A percentile compares a stretch with the other conserved stretches of the same genome.
phyloP scores from a whole-genome alignment of 2,329 filamentous ascomycete genomes.

The Verticillium dahliae region DNA sequence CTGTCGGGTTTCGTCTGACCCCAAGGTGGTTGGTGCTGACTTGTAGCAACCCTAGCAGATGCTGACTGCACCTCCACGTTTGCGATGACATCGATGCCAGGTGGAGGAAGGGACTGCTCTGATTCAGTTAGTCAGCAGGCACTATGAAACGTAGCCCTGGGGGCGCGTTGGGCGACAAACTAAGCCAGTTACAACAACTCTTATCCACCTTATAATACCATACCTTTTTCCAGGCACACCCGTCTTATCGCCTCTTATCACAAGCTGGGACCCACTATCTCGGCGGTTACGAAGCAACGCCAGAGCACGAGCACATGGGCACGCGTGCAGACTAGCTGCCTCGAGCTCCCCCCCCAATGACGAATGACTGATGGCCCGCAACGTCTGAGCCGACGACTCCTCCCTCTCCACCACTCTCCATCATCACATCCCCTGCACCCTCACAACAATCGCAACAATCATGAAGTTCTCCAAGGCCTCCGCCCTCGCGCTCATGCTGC shows the following conservation, averaged over 20 bases:
- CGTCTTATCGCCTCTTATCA: background rate
- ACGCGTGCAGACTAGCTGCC: background rate
- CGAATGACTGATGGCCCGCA: background rate
- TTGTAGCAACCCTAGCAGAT: background rate
- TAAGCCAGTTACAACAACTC: background rate
- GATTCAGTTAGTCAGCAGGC: too few species aligned
- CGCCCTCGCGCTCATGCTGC: conserved; percentile 47
- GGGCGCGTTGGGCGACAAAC: too few species aligned
- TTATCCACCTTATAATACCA: too few species aligned
- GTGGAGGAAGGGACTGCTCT: too few species aligned
- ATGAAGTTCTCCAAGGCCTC: conserved; percentile 51
- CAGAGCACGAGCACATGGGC: background rate
- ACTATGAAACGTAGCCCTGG: too few species aligned
- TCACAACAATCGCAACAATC: conserved; percentile 2
- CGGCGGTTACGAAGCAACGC: background rate
- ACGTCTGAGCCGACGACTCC: background rate
- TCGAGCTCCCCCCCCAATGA: background rate
- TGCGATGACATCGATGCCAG: too few species aligned
- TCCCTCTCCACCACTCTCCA: background rate
- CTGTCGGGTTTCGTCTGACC: background rate
- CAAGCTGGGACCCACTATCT: background rate
- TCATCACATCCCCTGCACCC: background rate
- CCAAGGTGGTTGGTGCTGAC: background rate
- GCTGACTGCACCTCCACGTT: background rate
- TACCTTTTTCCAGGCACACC: background rate